These are phyloP conservation scores for Biscogniauxia marginata DNA, from an alignment of 2,329 filamentous ascomycete species.

Conservation along the genomic window DNA sequence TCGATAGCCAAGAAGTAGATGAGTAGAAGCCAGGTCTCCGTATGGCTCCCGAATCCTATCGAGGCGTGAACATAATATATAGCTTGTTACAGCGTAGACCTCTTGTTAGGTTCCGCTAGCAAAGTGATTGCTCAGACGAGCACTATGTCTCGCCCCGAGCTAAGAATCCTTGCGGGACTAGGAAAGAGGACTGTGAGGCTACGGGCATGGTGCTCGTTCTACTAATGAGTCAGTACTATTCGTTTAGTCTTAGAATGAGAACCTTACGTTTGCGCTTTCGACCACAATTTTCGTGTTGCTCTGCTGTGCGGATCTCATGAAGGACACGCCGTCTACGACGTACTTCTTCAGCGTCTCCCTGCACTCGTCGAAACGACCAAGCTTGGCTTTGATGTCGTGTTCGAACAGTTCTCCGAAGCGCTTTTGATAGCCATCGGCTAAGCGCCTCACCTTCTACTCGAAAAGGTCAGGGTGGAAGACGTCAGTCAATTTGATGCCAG, in stretches of 20 bases:
- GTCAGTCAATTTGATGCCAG: not conserved
- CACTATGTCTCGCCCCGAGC: not conserved
- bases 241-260: not conserved
- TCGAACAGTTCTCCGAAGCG: slow-evolving; percentile 52
- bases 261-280: slow-evolving; percentile 1
- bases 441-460: slow-evolving; percentile 60
- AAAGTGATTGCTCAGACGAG: too few species aligned
- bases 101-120: too few species aligned
- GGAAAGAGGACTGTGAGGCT: slow-evolving; percentile 1
- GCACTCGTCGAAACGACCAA: not conserved
- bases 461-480: slow-evolving; percentile 45
- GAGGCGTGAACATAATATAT: too few species aligned
- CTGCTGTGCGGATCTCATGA: not conserved
- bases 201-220: slow-evolving; percentile 1
- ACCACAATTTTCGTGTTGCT: not conserved
- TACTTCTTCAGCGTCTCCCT: not conserved
- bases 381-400: slow-evolving; percentile 58
- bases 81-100: too few species aligned
- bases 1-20: too few species aligned
- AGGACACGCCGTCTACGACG: slow-evolving; percentile 1
- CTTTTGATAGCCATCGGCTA: slow-evolving; percentile 63
- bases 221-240: not conserved
- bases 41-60: too few species aligned
- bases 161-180: not conserved
- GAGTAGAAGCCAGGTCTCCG: too few species aligned